Base-by-base conservation (phyloP, 805 yeast species). In the Candida berthetii region DNA sequence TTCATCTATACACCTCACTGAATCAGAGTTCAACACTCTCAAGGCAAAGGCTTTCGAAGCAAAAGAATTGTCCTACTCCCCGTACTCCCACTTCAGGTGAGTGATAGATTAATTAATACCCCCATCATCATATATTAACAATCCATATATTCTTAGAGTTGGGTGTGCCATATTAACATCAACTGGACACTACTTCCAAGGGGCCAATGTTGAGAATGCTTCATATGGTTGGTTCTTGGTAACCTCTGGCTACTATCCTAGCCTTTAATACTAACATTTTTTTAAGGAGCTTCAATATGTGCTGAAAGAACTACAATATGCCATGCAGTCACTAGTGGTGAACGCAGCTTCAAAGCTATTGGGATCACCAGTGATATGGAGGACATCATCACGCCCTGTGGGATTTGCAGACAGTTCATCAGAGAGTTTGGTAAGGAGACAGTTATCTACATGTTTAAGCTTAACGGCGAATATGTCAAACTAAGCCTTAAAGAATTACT, bases 121-220 rank as follows among this genome's bases (percentile, higher is more conserved):
- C 11, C 25, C 9, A 22, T 22, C 25, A 22, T 22, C 25, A 22
- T 22, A 22, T 22, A 6, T 22, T 9, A 22, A 31, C 25, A 27
- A 24, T 27, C 38, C 8, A n/a, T n/a, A n/a, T n/a, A n/a, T n/a
- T n/a, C n/a, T n/a, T n/a, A 69, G 87, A 39, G 99, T 91, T 2
- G 98, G 98, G 0, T 86, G 95, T 41, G 76, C 82, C 3, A 52
- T 91, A 2, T 54, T 86, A 19, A 69, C 87, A 1, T 59, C 55
- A 0, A 56, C 65, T 8, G 84, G 77, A 3, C 64, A 64, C 16
- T 67, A 57, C 35, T 63, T 82, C 19, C 55, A 63, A 11, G 99
- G 98, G 4, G 95, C 95, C 33, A 91, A 91, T 51, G 80, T 93
- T 22, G 99, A 91, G 58, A 93, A 91, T 58, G 98, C 97, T 3